Percentiles rank a stretch among this genome's conserved stretches.
Evolutionary conservation across 2,329 filamentous ascomycete genomes (phyloP).

Genomic region (Aureobasidium sp.): DNA sequence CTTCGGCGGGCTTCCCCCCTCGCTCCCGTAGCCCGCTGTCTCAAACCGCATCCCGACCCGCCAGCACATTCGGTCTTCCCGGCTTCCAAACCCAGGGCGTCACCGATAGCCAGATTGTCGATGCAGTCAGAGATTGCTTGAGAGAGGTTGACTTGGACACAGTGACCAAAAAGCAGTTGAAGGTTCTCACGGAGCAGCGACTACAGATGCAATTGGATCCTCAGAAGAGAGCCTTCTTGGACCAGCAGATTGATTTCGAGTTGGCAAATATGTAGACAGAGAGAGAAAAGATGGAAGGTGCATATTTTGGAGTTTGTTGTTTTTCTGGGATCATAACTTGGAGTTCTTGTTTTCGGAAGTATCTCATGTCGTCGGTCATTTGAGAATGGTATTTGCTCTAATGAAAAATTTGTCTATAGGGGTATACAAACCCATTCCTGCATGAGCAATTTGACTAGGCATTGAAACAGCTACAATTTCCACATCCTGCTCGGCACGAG

Average conservation of each 20-base stretch:
- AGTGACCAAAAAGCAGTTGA: constrained; percentile 94
- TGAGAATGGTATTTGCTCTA: background rate
- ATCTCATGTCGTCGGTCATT: background rate
- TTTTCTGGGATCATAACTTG: background rate
- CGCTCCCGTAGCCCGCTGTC: constrained; percentile 21
- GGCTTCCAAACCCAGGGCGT: constrained; percentile 60
- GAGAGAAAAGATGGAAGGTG: background rate
- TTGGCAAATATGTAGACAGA: constrained; percentile 74
- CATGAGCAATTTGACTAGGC: background rate
- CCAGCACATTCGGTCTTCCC: constrained; percentile 25
- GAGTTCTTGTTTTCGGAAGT: background rate
- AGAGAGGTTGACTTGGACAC: constrained; percentile 86
- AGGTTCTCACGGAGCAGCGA: constrained; percentile 83
- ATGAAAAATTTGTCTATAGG: background rate
- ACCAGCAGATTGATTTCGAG: constrained; percentile 87
- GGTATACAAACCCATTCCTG: background rate
- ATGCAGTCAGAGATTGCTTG: constrained; percentile 76
- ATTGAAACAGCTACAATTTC: constrained; percentile 15
- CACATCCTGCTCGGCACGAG: constrained; percentile 21
- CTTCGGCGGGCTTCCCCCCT: constrained; percentile 20
- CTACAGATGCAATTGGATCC: constrained; percentile 82
- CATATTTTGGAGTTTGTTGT: background rate
- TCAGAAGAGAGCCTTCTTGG: constrained; percentile 82
- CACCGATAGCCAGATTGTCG: constrained; percentile 71
- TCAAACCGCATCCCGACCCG: constrained; percentile 13